Conservation (phyloP, 352 stramenopile genomes). For the Phytophthora fragariaefolia region DNA sequence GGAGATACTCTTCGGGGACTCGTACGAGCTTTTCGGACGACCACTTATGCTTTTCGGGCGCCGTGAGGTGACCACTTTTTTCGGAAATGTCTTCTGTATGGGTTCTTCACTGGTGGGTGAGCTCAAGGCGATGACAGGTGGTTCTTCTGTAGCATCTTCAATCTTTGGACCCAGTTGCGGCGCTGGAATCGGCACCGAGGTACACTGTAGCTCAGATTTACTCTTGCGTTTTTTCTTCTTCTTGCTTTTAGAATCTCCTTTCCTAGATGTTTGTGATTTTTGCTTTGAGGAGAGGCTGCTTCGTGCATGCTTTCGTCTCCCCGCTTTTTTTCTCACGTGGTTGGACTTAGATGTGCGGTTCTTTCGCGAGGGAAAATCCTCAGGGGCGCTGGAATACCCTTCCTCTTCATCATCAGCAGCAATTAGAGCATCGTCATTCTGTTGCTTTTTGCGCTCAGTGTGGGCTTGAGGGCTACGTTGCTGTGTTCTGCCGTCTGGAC, state of each 20-base stretch:
- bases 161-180: slow-evolving; percentile 6
- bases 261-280: slow-evolving; percentile 24
- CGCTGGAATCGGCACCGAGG: slow-evolving; percentile 4
- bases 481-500: slow-evolving; percentile 12
- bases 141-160: slow-evolving; percentile 7
- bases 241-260: slow-evolving; percentile 37
- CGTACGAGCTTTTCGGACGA: slow-evolving; percentile 16
- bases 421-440: background rate
- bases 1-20: slow-evolving; percentile 17
- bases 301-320: slow-evolving; percentile 22
- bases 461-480: slow-evolving; percentile 1
- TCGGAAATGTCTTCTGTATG: slow-evolving; percentile 2
- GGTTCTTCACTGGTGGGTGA: background rate
- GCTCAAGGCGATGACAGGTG: background rate
- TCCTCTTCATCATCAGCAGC: slow-evolving; percentile 18
- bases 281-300: slow-evolving; percentile 12
- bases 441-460: slow-evolving; percentile 1
- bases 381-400: slow-evolving; percentile 45
- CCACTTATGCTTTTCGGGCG: slow-evolving; percentile 7
- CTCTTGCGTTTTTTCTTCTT: slow-evolving; percentile 30
- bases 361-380: slow-evolving; percentile 30
- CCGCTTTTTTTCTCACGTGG: slow-evolving; percentile 25
- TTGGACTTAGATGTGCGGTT: background rate
- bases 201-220: slow-evolving; percentile 19
- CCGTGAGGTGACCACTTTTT: slow-evolving; percentile 4